Conservation (phyloP, 441 rosid species). For the Hura crepitans region DNA sequence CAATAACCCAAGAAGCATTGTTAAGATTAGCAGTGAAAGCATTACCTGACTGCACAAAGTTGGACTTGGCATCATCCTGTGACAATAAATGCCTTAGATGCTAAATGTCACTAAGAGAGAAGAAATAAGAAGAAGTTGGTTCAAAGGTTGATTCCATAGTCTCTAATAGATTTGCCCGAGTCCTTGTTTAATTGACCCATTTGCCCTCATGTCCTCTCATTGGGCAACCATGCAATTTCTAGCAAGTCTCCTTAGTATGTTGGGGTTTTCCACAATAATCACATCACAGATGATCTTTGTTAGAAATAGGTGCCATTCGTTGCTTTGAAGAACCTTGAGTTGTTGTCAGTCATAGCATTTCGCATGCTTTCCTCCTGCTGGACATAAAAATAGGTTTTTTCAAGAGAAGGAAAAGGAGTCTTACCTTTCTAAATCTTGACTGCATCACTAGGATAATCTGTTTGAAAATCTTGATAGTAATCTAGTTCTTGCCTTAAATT, state of each 20-base stretch:
- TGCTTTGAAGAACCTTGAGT: too few species aligned
- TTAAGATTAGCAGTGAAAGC: neutral
- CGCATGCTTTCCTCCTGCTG: too few species aligned
- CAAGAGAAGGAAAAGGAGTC: too few species aligned
- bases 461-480: too few species aligned
- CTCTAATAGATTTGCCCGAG: neutral
- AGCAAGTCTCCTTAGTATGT: neutral
- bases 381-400: too few species aligned
- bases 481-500: too few species aligned
- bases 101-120: neutral
- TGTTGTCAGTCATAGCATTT: too few species aligned
- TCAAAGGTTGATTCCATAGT: neutral
- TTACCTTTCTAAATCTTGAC: too few species aligned
- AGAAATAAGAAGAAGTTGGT: too few species aligned
- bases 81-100: neutral
- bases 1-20: neutral
- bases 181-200: neutral
- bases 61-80: neutral
- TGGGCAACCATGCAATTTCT: neutral
- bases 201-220: neutral
- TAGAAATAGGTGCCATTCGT: too few species aligned
- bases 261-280: neutral
- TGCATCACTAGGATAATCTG: too few species aligned
- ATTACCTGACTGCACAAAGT: neutral
- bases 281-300: neutral